Evolutionary conservation across 371 early-diverging fungal species (phyloP).

Genomic region (Smittium mucronatum): DNA sequence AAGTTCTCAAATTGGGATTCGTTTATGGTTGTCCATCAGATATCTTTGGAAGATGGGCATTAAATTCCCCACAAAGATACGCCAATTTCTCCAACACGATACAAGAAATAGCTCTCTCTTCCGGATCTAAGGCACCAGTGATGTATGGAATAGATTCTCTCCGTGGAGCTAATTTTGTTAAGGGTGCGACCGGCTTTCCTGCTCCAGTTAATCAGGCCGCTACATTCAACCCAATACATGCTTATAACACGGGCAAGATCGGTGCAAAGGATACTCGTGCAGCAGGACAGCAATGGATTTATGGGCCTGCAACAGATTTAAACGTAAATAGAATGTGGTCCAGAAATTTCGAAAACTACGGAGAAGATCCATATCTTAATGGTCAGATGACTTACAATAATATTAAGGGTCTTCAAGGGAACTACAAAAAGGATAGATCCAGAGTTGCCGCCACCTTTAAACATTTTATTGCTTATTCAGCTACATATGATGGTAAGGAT

Average conservation of each 20-base stretch:
- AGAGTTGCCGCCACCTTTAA: slow-evolving; percentile 45
- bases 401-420: slow-evolving; percentile 48
- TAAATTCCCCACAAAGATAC: slow-evolving; percentile 33
- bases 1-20: slow-evolving; percentile 28
- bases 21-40: slow-evolving; percentile 20
- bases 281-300: slow-evolving; percentile 43
- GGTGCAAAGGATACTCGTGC: slow-evolving; percentile 43
- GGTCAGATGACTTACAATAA: slow-evolving; percentile 39
- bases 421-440: slow-evolving; percentile 40
- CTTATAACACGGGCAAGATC: slow-evolving; percentile 38
- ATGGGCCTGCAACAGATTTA: slow-evolving; percentile 50
- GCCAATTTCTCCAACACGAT: slow-evolving; percentile 34
- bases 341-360: slow-evolving; percentile 47
- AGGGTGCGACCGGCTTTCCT: slow-evolving; percentile 42
- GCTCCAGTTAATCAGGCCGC: slow-evolving; percentile 40
- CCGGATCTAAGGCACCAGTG: slow-evolving; percentile 33
- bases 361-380: slow-evolving; percentile 45
- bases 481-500: slow-evolving; percentile 43
- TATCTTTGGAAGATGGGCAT: slow-evolving; percentile 30
- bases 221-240: slow-evolving; percentile 35
- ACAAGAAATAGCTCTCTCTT: slow-evolving; percentile 31
- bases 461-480: slow-evolving; percentile 39
- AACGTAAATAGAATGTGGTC: slow-evolving; percentile 54
- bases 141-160: slow-evolving; percentile 47
- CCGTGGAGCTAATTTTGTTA: slow-evolving; percentile 52